Conservation (phyloP, 1,284 basidiomycete genomes). For the Sphaerobolus stellatus region DNA sequence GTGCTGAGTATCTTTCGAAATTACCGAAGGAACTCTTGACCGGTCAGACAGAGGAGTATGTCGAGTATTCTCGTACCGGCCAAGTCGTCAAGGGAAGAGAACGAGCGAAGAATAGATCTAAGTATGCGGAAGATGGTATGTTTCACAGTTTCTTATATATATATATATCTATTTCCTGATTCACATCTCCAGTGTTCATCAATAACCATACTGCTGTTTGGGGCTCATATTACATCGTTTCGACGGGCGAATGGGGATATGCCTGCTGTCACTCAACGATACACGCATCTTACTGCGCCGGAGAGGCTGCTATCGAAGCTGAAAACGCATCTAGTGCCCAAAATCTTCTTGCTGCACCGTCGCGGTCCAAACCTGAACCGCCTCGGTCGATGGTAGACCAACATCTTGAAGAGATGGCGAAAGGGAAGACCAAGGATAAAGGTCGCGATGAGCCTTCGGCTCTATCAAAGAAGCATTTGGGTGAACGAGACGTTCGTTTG, state of each 20-base stretch:
- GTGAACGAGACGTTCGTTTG: constrained; percentile 71
- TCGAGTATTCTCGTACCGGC: constrained; percentile 94
- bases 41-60: constrained; percentile 96
- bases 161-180: constrained; percentile 3
- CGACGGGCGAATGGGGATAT: constrained; percentile 84
- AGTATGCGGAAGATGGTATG: constrained; percentile 93
- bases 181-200: constrained; percentile 60
- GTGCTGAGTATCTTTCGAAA: constrained; percentile 87
- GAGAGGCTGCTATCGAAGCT: constrained; percentile 84
- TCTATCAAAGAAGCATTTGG: constrained; percentile 58
- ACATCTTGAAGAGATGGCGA: constrained; percentile 19
- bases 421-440: constrained; percentile 30
- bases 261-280: constrained; percentile 90
- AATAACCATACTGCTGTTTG: constrained; percentile 95
- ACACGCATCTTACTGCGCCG: constrained; percentile 92
- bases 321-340: constrained; percentile 67
- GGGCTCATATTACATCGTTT: constrained; percentile 91
- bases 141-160: constrained; percentile 17
- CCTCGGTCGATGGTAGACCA: constrained; percentile 17
- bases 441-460: constrained; percentile 37
- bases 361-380: constrained; percentile 26
- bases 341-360: constrained; percentile 54
- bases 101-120: constrained; percentile 78
- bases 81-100: constrained; percentile 92
- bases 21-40: constrained; percentile 86